Conservation (phyloP, 352 stramenopile genomes). For the Globisporangium alternatum region DNA sequence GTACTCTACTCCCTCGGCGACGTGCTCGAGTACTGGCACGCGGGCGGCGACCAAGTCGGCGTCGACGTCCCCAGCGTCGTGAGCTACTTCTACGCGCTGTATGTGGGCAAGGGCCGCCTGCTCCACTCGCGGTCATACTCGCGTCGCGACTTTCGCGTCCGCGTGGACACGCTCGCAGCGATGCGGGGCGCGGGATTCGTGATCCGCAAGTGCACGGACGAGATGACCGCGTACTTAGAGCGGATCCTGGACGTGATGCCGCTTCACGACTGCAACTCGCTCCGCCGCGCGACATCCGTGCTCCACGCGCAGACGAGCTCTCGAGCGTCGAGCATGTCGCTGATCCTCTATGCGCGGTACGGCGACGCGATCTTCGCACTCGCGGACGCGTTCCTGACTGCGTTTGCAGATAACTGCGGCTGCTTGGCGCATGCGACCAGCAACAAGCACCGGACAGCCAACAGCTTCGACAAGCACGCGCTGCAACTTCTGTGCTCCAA, state of each 20-base stretch:
- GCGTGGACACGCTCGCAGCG: background rate
- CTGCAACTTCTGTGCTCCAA: background rate
- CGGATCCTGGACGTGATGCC: constrained; percentile 2
- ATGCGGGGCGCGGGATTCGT: background rate
- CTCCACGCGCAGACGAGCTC: background rate
- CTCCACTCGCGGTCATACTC: constrained; percentile 3
- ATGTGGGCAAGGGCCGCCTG: background rate
- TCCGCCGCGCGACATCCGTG: background rate
- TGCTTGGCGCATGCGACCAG: background rate
- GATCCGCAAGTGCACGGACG: constrained; percentile 1
- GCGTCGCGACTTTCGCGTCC: background rate
- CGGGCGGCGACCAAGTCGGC: background rate
- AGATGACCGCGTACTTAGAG: background rate
- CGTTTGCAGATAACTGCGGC: background rate
- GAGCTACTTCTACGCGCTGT: constrained; percentile 3
- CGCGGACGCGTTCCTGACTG: background rate
- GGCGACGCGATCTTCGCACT: background rate
- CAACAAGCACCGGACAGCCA: background rate
- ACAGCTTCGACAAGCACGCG: background rate
- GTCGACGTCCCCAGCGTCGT: background rate
- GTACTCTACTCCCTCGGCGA: background rate
- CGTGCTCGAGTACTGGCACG: constrained; percentile 5
- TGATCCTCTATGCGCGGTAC: constrained; percentile 3
- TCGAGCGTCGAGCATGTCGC: background rate
- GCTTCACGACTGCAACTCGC: background rate